Evolutionary conservation across 73 alveolate genomes (phyloP).

Genomic region (Symbiodinium pilosum): DNA sequence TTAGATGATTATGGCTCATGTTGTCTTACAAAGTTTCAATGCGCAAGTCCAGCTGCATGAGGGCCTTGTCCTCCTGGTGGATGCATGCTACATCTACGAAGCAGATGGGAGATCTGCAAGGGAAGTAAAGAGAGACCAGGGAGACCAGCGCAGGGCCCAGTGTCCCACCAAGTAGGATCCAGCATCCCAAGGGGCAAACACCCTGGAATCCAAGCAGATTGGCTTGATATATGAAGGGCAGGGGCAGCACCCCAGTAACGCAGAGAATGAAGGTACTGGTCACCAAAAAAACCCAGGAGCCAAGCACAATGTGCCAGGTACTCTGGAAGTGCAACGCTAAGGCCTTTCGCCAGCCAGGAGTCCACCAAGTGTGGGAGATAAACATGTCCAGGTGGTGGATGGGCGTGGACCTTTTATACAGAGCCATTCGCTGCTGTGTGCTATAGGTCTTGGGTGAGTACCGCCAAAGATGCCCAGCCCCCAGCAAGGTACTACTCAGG

Average conservation of each 20-base stretch:
- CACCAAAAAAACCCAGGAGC: background rate
- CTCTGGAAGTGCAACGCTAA: background rate
- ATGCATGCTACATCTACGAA: conserved; percentile 31
- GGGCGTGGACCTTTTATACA: conserved; percentile 8
- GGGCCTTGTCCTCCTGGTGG: background rate
- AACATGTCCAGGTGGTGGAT: conserved; percentile 15
- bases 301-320: background rate
- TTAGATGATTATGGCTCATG: too few relatives aligned
- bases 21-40: background rate
- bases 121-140: background rate
- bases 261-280: background rate
- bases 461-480: conserved; percentile 15
- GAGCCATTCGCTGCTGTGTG: conserved; percentile 19
- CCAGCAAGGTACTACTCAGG: background rate
- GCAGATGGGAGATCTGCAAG: conserved; percentile 10
- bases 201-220: background rate
- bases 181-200: conserved; percentile 14
- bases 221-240: conserved; percentile 17
- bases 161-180: background rate
- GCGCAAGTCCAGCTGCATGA: background rate
- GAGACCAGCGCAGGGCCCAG: background rate
- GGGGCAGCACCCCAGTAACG: background rate
- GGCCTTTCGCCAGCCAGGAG: conserved; percentile 2
- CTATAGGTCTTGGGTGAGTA: conserved; percentile 6
- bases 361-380: conserved; percentile 39